Evolutionary conservation across 345 rosid species (phyloP).

Genomic region (Anacardium occidentale): DNA sequence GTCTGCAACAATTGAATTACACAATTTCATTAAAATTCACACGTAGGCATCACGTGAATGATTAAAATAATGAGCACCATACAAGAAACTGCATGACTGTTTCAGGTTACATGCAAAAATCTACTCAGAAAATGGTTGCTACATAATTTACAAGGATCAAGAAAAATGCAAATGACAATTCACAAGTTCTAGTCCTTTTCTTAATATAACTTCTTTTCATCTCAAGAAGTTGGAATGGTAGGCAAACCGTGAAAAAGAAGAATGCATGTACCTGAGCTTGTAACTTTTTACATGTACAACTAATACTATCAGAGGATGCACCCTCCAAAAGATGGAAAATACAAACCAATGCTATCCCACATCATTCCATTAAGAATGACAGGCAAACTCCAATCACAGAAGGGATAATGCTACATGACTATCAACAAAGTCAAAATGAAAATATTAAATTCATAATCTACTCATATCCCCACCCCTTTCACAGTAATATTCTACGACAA

Average conservation of each 20-base stretch:
- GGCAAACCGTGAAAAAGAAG: background rate
- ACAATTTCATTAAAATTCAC: constrained; percentile 1
- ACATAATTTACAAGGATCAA: no score
- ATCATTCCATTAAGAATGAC: background rate
- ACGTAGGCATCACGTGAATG: constrained; percentile 1
- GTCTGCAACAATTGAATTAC: constrained; percentile 40
- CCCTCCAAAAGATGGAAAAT: background rate
- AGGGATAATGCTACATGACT: background rate
- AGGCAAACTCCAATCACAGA: background rate
- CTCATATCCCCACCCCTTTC: background rate
- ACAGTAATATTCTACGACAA: background rate
- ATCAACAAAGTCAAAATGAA: background rate
- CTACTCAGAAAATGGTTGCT: no score
- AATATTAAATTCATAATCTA: background rate
- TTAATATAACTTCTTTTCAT: background rate
- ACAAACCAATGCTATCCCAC: background rate
- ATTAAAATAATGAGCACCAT: background rate
- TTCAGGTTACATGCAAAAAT: background rate
- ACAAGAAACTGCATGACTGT: background rate
- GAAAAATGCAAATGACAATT: background rate
- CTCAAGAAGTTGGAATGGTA: background rate
- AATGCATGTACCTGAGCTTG: background rate
- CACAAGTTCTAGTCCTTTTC: background rate
- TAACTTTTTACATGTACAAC: background rate
- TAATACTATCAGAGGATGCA: background rate